Evolutionary conservation across 2,329 filamentous ascomycete species (phyloP).

Genomic region (Kalmusia sp.): DNA sequence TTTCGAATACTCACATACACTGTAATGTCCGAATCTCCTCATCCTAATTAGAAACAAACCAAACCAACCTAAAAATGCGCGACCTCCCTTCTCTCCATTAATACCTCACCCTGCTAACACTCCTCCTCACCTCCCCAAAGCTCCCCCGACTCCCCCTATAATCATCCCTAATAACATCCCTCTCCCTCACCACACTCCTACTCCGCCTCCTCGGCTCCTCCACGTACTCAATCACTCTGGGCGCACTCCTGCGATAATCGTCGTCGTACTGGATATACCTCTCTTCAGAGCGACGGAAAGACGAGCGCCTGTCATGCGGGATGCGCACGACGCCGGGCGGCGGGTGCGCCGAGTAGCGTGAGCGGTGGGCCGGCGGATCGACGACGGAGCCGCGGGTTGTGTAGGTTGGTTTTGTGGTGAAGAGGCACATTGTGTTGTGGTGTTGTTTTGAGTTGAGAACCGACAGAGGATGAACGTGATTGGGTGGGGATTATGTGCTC

Average conservation of each 20-base stretch:
- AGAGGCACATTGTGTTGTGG: constrained; percentile 39
- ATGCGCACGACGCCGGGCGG: constrained; percentile 42
- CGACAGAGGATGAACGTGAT: background rate
- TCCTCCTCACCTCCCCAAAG: constrained; percentile 36
- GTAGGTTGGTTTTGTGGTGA: constrained; percentile 37
- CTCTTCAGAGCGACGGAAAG: constrained; percentile 29
- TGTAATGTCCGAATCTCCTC: no score
- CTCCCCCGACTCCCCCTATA: constrained; percentile 30
- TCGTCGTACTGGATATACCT: background rate
- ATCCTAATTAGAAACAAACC: background rate
- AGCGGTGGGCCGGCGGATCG: constrained; percentile 39
- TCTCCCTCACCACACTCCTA: constrained; percentile 27
- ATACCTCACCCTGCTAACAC: constrained; percentile 38
- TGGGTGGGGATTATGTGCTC: background rate
- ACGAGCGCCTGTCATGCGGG: constrained; percentile 30
- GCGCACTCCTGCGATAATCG: background rate
- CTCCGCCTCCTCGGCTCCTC: constrained; percentile 35
- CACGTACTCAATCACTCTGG: constrained; percentile 33
- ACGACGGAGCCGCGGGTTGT: constrained; percentile 27
- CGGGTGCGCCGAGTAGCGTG: constrained; percentile 41
- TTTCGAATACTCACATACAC: no score
- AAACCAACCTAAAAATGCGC: background rate
- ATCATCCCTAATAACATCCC: no score
- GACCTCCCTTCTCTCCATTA: background rate
- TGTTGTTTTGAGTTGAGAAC: background rate